Evolutionary conservation across 306 rosid species (phyloP).

Genomic region (Medicago arabica): DNA sequence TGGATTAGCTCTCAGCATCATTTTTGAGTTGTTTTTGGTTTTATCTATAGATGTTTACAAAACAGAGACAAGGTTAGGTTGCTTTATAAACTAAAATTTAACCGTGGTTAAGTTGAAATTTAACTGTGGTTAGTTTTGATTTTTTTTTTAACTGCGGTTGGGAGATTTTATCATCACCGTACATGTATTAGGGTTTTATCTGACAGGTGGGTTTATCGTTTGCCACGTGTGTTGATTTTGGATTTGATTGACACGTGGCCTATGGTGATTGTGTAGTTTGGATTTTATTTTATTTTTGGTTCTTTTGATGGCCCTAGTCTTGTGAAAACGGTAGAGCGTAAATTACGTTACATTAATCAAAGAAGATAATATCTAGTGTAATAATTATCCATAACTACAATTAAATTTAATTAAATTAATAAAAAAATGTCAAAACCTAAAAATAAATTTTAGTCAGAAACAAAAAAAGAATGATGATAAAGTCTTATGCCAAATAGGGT

Average conservation of each 20-base stretch:
- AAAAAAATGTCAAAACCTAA: too few relatives aligned
- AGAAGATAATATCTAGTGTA: background rate
- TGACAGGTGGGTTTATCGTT: slow-evolving; percentile 24
- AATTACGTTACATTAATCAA: slow-evolving; percentile 42
- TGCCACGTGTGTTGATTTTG: slow-evolving; percentile 21
- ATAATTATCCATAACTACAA: background rate
- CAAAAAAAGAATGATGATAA: too few relatives aligned
- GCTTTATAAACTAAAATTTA: slow-evolving; percentile 54
- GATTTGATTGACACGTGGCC: slow-evolving; percentile 31
- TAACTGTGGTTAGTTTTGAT: slow-evolving; percentile 54
- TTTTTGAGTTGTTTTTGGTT: slow-evolving; percentile 12
- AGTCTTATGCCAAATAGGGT: too few relatives aligned
- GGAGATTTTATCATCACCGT: slow-evolving; percentile 20
- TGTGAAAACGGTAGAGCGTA: slow-evolving; percentile 42
- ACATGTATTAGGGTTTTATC: background rate
- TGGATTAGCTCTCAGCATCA: slow-evolving; percentile 83
- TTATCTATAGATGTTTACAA: slow-evolving; percentile 44
- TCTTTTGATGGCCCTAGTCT: slow-evolving; percentile 44
- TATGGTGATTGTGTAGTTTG: background rate
- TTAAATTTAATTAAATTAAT: background rate
- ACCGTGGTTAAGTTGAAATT: slow-evolving; percentile 45
- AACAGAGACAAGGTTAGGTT: slow-evolving; percentile 43
- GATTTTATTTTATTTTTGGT: background rate
- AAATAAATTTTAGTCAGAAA: too few relatives aligned
- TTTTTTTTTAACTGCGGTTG: slow-evolving; percentile 54